Evolutionary conservation across 345 rosid species (phyloP), one percentile per base, ranked within the genome.

Genomic region (Erodium maritimum): DNA sequence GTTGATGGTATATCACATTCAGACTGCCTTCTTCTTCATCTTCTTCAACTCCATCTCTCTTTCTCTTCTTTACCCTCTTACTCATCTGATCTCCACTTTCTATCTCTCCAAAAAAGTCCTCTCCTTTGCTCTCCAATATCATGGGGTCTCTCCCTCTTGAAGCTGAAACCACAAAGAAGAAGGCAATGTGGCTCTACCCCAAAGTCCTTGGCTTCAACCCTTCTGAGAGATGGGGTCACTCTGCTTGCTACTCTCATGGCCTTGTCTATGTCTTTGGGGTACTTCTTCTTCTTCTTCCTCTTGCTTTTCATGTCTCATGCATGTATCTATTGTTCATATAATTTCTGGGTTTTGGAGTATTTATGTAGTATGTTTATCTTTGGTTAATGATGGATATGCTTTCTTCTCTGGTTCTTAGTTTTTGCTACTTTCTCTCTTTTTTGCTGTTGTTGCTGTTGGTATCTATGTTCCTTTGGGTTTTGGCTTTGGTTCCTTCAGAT

Each of bases 181-280:
- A 72, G 66, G 78, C 89, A 70, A 86, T 79, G 90, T 86, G 94
- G 94, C 55, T 81, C 29, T 79, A 81, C 61, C 90, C 94, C 10
- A 78, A 73, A 62, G 71, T 79, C 22, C 37, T 46, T 17, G 90
- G 90, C 50, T 78, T 76, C 58, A 78, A 65, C 61, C 90, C 94
- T 71, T 72, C 84, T 56, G 81, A 81, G 73, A 78, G 90, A 81
- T 86, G 94, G 94, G 94, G 94, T 5, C 94, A 86, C 60, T 79
- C 90, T 65, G 78, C 94, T 65, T 83, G 94, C 63, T 79, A 55
- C 56, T 81, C 86, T 64, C 61, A 73, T 61, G 94, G 89, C 4
- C 37, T 64, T 62, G 70, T 86, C 56, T 83, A 78, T 70, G 69
- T 86, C 22, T 86, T 81, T 63, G 94, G 90, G 84, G 94, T 86